These are phyloP conservation scores for Tolypocladium nubicola DNA, from an alignment of 2,329 filamentous ascomycete species.

Conservation along the genomic window DNA sequence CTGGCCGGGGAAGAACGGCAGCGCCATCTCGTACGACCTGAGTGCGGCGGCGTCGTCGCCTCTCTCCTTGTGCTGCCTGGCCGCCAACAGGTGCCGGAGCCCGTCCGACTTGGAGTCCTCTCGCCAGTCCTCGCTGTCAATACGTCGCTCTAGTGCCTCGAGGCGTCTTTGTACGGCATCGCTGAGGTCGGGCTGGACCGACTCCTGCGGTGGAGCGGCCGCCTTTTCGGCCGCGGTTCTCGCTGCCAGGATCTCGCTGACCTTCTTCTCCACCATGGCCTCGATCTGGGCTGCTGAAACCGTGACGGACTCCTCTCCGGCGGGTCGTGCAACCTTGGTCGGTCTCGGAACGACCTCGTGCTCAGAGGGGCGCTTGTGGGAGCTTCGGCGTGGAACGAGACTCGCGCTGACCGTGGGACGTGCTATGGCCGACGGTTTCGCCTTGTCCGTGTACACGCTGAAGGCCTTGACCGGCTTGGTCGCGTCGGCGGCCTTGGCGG, in stretches of 20 bases:
- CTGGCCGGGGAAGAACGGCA: conserved; percentile 79
- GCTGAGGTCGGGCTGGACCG: conserved; percentile 43
- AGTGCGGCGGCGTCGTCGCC: conserved; percentile 72
- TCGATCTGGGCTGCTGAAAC: conserved; percentile 71
- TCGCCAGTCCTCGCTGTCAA: conserved; percentile 50
- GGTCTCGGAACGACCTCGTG: conserved; percentile 30
- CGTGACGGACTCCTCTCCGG: conserved; percentile 24
- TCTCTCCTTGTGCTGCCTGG: conserved; percentile 76
- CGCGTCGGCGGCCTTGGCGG: conserved; percentile 29
- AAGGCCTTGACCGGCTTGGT: conserved; percentile 75
- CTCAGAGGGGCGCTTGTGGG: conserved; percentile 32
- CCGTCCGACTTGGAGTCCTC: conserved; percentile 75
- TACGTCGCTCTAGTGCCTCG: conserved; percentile 76
- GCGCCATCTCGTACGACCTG: conserved; percentile 75
- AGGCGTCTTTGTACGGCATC: conserved; percentile 72
- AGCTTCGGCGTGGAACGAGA: conserved; percentile 6
- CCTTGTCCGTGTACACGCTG: conserved; percentile 72
- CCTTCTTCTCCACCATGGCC: conserved; percentile 83
- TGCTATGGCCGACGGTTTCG: conserved; percentile 30
- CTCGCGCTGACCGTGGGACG: conserved; percentile 20
- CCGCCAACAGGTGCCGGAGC: conserved; percentile 77
- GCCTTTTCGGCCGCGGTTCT: conserved; percentile 40
- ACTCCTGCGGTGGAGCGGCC: conserved; percentile 21
- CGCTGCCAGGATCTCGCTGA: conserved; percentile 80
- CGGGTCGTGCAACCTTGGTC: conserved; percentile 34